These are phyloP conservation scores for Exidia glandulosa DNA, from an alignment of 768 basidiomycete species.

Conservation along the genomic window DNA sequence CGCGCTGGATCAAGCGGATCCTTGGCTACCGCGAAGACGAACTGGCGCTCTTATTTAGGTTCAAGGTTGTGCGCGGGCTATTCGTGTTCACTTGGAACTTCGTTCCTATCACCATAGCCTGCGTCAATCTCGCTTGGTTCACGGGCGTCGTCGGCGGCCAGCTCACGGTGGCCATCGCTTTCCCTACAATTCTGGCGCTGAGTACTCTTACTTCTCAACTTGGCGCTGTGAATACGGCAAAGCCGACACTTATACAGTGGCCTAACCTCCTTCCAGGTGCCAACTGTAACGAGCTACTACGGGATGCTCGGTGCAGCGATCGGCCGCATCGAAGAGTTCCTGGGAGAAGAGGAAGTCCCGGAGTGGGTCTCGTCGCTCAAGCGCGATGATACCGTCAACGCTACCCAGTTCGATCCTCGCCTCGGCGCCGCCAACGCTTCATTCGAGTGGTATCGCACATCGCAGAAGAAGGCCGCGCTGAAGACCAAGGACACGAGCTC, in stretches of 20 bases:
- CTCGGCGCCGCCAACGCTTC: neutral
- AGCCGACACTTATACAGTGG: no score
- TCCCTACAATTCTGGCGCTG: neutral
- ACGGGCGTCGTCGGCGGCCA: neutral
- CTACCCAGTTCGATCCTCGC: neutral
- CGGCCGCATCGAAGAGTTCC: slow-evolving; percentile 66
- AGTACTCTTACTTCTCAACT: neutral
- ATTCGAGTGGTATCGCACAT: neutral
- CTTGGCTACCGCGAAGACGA: neutral
- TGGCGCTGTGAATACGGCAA: neutral
- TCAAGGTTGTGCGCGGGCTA: neutral
- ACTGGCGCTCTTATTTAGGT: neutral
- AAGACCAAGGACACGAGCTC: no score
- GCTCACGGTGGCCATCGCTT: neutral
- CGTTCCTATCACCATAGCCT: neutral
- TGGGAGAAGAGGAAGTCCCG: slow-evolving; percentile 68
- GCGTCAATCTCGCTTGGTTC: neutral
- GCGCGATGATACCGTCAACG: slow-evolving; percentile 5
- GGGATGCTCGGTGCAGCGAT: slow-evolving; percentile 14
- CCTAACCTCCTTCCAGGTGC: neutral
- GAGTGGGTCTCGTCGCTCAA: slow-evolving; percentile 67
- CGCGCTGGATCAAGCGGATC: neutral
- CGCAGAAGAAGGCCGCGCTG: neutral
- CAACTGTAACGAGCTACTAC: neutral
- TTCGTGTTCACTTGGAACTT: neutral